A percentile compares a stretch with the other conserved stretches of the same genome.
These are phyloP conservation scores for Linum lewisii DNA, from an alignment of 345 rosid species.

Conservation along the genomic window DNA sequence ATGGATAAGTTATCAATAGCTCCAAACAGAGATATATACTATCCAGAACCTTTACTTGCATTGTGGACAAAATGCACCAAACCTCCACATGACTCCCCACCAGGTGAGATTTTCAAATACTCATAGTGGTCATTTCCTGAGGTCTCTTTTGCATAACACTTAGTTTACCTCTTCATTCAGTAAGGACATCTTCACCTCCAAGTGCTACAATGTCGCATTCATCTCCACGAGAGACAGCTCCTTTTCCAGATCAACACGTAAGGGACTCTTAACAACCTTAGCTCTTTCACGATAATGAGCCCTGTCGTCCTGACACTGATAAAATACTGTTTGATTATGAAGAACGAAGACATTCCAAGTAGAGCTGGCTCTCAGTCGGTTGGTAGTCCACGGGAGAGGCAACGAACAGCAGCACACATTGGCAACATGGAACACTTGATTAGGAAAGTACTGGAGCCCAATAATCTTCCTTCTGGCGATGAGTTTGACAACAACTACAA, in stretches of 20 bases:
- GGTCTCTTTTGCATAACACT: slow-evolving; percentile 11
- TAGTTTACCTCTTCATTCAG: slow-evolving; percentile 29
- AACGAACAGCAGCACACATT: slow-evolving; percentile 15
- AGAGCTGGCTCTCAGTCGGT: slow-evolving; percentile 33
- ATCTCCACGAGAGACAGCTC: slow-evolving; percentile 30
- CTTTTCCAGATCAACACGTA: slow-evolving; percentile 27
- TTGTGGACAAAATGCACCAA: slow-evolving; percentile 54
- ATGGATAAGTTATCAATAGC: slow-evolving; percentile 27
- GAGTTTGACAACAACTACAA: slow-evolving; percentile 32
- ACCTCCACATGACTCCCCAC: slow-evolving; percentile 41
- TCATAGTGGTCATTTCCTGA: slow-evolving; percentile 5
- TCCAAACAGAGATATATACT: slow-evolving; percentile 31
- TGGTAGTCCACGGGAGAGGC: slow-evolving; percentile 42
- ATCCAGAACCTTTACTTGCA: slow-evolving; percentile 56
- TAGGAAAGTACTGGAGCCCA: slow-evolving; percentile 31
- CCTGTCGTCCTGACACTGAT: slow-evolving; percentile 14
- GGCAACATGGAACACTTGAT: slow-evolving; percentile 24
- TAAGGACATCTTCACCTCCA: slow-evolving; percentile 32
- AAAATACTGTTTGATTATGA: slow-evolving; percentile 16
- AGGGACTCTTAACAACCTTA: slow-evolving; percentile 32
- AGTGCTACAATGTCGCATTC: slow-evolving; percentile 36
- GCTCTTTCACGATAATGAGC: slow-evolving; percentile 10
- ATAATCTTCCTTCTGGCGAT: slow-evolving; percentile 20
- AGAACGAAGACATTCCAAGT: slow-evolving; percentile 45
- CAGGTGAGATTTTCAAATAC: slow-evolving; percentile 33